These are phyloP conservation scores for Thalassia testudinum DNA, from an alignment of 116 monocot genomes.

Conservation along the genomic window DNA sequence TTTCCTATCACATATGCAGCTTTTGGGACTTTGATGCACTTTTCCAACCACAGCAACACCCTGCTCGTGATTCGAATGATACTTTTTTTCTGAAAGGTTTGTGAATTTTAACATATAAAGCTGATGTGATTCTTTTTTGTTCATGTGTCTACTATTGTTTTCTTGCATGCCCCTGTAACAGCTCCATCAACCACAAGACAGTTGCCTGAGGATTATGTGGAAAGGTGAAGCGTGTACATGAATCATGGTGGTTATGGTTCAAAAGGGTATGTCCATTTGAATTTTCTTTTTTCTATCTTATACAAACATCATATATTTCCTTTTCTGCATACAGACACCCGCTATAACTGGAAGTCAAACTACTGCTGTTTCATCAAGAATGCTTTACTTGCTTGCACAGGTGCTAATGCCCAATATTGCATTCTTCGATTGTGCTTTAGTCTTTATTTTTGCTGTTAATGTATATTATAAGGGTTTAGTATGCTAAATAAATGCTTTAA, in stretches of 20 bases:
- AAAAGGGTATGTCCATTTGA: constrained; percentile 40
- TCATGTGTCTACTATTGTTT: too few species aligned
- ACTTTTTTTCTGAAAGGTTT: constrained; percentile 89
- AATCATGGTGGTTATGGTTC: constrained; percentile 90
- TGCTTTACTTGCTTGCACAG: constrained; percentile 88
- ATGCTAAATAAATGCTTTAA: too few species aligned
- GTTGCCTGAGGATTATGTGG: constrained; percentile 83
- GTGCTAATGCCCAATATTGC: too few species aligned
- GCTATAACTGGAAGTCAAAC: constrained; percentile 96
- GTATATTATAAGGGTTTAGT: too few species aligned
- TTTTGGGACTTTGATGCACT: constrained; percentile 99
- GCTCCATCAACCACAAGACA: constrained; percentile 67
- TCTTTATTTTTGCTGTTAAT: too few species aligned
- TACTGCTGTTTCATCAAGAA: constrained; percentile 96
- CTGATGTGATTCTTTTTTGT: too few species aligned
- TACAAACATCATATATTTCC: background rate
- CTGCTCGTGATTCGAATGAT: constrained; percentile 98
- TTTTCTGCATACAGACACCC: constrained; percentile 29
- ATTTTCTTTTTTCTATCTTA: too few species aligned
- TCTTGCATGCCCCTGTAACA: constrained; percentile 13
- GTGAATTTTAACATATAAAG: background rate
- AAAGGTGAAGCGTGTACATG: constrained; percentile 69
- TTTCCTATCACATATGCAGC: constrained; percentile 11
- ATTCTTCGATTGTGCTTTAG: too few species aligned
- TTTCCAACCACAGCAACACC: constrained; percentile 97